phyloP scores from a whole-genome alignment of 768 basidiomycete species.

The Suillus occidentalis region DNA sequence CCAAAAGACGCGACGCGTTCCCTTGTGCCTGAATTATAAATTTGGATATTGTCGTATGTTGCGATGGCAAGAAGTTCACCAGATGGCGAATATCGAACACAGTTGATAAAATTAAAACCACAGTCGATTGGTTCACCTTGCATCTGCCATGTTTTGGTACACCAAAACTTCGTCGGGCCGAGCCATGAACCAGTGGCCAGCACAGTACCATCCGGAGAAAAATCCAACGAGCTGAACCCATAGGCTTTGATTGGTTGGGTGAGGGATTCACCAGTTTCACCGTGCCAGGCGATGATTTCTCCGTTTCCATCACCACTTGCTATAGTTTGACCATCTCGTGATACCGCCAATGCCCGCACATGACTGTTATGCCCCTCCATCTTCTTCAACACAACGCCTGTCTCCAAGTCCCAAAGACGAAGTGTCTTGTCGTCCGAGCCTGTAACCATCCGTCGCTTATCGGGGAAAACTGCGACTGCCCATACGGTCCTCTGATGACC shows the following conservation, averaged over 20 bases:
- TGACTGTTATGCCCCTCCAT: not conserved
- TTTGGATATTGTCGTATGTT: not conserved
- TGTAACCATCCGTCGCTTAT: not conserved
- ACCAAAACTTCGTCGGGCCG: not conserved
- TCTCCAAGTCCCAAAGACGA: not conserved
- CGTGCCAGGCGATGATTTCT: not conserved
- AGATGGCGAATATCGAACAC: not conserved
- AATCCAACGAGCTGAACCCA: not conserved
- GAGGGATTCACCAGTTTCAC: not conserved
- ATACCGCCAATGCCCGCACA: not conserved
- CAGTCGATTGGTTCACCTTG: not conserved
- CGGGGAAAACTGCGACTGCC: not conserved
- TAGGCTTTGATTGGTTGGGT: not conserved
- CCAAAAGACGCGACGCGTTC: not conserved
- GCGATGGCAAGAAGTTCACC: not conserved
- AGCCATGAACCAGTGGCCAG: not conserved
- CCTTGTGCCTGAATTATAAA: not conserved
- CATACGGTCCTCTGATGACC: too few relatives aligned
- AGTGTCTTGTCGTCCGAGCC: not conserved
- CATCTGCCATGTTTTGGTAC: not conserved
- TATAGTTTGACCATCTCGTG: not conserved
- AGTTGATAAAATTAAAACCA: rapidly evolving
- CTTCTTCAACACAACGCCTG: not conserved
- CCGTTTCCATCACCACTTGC: not conserved
- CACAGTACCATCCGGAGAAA: not conserved